Conservation (phyloP, 78 protist species). For the Emiliania huxleyi region DNA sequence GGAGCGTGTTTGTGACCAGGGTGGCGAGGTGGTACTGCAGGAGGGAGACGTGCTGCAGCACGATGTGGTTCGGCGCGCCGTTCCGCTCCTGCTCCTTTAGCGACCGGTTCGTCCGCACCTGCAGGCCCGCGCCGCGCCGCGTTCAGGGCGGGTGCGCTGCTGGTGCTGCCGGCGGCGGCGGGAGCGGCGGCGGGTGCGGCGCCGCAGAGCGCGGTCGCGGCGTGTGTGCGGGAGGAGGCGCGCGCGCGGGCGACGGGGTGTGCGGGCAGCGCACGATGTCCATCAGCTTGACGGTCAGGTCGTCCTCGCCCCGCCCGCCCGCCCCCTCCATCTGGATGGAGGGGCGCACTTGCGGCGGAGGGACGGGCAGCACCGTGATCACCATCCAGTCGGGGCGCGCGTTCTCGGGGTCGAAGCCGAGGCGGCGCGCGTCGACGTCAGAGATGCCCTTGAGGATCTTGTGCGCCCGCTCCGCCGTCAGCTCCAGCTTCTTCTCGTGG, state of each 20-base stretch:
- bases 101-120: slow-evolving; percentile 66
- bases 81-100: slow-evolving; percentile 55
- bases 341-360: slow-evolving; percentile 99
- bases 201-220: too few species aligned
- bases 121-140: too few species aligned
- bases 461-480: background rate
- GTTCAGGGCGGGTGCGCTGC: too few species aligned
- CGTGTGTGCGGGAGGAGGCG: too few species aligned
- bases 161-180: too few species aligned
- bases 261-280: too few species aligned
- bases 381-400: slow-evolving; percentile 96
- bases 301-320: slow-evolving; percentile 52
- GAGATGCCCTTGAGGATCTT: slow-evolving; percentile 19
- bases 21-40: slow-evolving; percentile 91
- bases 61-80: slow-evolving; percentile 53
- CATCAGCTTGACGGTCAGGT: slow-evolving; percentile 82
- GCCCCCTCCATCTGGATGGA: slow-evolving; percentile 76
- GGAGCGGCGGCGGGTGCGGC: too few species aligned
- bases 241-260: too few species aligned
- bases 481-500: background rate
- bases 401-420: slow-evolving; percentile 87
- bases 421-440: slow-evolving; percentile 42
- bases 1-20: slow-evolving; percentile 85
- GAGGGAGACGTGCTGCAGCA: background rate
- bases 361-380: slow-evolving; percentile 91